Evolutionary conservation across 1,284 basidiomycete species (phyloP).

Genomic region (Pholiota adiposa): DNA sequence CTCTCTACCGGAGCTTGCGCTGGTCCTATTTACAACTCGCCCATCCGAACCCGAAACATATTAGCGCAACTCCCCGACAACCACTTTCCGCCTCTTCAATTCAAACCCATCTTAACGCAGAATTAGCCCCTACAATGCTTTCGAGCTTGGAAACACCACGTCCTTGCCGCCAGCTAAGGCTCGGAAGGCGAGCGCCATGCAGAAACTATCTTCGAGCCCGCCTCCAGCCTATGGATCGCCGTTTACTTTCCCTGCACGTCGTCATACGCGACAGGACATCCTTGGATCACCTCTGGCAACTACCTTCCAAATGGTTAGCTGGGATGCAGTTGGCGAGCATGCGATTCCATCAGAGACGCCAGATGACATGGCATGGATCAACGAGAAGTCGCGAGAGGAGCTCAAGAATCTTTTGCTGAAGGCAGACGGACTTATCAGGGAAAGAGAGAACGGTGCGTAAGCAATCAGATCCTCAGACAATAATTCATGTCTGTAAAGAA

Average conservation of each 20-base stretch:
- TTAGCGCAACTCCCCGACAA: background rate
- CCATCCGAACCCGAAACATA: constrained; percentile 12
- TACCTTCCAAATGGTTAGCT: constrained; percentile 24
- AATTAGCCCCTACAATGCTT: constrained; percentile 24
- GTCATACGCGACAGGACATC: constrained; percentile 16
- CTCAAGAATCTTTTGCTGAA: constrained; percentile 67
- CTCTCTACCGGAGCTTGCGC: background rate
- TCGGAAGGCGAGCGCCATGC: constrained; percentile 19
- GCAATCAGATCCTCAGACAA: constrained; percentile 6
- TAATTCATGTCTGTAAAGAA: constrained; percentile 48
- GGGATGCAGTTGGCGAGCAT: constrained; percentile 13
- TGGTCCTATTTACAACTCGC: constrained; percentile 16
- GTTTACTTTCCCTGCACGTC: constrained; percentile 23
- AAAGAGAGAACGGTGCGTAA: constrained; percentile 68
- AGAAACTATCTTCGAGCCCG: constrained; percentile 22
- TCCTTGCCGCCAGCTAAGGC: constrained; percentile 28
- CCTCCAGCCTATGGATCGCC: constrained; percentile 28
- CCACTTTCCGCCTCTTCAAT: constrained; percentile 1
- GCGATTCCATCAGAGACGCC: background rate
- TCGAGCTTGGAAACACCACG: constrained; percentile 24
- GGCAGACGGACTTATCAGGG: constrained; percentile 75
- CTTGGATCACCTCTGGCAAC: constrained; percentile 22
- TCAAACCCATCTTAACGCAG: background rate
- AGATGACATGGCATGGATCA: constrained; percentile 45
- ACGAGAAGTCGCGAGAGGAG: constrained; percentile 72